phyloP scores from a whole-genome alignment of 495 filamentous ascomycete genomes.

The Annulohypoxylon stygium region DNA sequence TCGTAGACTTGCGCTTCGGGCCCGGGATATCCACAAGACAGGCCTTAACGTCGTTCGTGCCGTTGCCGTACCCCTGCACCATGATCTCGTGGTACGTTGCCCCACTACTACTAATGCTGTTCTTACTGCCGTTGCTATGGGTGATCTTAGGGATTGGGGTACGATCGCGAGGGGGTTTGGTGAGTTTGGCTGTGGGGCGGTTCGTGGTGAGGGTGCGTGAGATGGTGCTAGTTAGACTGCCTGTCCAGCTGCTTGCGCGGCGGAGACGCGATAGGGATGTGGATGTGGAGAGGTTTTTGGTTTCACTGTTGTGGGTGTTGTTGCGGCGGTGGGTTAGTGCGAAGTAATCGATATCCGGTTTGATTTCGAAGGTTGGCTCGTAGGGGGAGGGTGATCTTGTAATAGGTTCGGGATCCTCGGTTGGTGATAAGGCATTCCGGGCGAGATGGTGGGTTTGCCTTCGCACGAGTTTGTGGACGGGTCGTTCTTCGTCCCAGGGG shows the following conservation, averaged over 20 bases:
- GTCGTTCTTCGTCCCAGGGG: slow-evolving; percentile 55
- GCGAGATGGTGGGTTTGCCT: slow-evolving; percentile 44
- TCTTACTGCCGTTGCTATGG: background rate
- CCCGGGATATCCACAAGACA: background rate
- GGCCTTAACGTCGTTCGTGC: slow-evolving; percentile 49
- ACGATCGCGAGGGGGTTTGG: slow-evolving; percentile 29
- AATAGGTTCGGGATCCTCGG: slow-evolving; percentile 3
- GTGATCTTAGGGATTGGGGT: background rate
- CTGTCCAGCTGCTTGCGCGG: slow-evolving; percentile 30
- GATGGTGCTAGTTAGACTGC: slow-evolving; percentile 46
- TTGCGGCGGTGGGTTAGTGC: slow-evolving; percentile 47
- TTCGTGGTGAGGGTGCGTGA: slow-evolving; percentile 44
- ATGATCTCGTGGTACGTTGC: slow-evolving; percentile 56
- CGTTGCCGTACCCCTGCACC: slow-evolving; percentile 60
- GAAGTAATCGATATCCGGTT: slow-evolving; percentile 60
- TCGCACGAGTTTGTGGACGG: slow-evolving; percentile 28
- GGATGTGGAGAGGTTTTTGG: slow-evolving; percentile 7
- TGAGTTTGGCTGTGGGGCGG: slow-evolving; percentile 51
- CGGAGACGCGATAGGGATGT: slow-evolving; percentile 17
- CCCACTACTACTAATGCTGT: background rate
- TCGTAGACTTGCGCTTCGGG: background rate
- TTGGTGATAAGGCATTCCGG: background rate
- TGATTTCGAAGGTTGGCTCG: slow-evolving; percentile 48
- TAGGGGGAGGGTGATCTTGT: background rate
- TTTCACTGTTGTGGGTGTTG: slow-evolving; percentile 19